Evolutionary conservation across 805 yeast genomes (phyloP).

Genomic region (Hanseniaspora meyeri): DNA sequence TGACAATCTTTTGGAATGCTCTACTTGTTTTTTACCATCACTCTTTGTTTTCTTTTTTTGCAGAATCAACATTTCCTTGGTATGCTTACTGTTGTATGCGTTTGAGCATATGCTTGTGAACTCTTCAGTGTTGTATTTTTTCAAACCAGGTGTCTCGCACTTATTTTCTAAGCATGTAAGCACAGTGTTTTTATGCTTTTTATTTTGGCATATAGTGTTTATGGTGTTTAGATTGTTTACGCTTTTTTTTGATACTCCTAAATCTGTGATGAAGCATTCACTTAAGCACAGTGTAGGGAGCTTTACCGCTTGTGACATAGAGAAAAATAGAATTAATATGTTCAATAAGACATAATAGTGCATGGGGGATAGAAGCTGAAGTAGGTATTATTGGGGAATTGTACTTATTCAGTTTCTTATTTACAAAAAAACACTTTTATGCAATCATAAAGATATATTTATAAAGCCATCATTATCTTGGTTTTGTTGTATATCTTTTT

Average conservation of each 20-base stretch:
- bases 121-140: not conserved
- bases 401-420: too few species aligned
- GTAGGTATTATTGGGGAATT: too few species aligned
- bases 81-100: not conserved
- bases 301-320: not conserved
- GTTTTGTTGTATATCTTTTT: not conserved
- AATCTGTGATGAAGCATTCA: not conserved
- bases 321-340: not conserved
- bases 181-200: not conserved
- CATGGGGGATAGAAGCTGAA: too few species aligned
- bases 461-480: too few species aligned
- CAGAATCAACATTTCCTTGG: not conserved
- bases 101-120: not conserved
- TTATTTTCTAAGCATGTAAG: not conserved
- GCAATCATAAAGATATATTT: too few species aligned
- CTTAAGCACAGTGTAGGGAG: constrained; percentile 6
- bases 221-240: not conserved
- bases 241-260: not conserved
- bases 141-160: constrained; percentile 11
- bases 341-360: not conserved
- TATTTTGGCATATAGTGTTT: not conserved
- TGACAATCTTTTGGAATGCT: not conserved
- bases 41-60: not conserved
- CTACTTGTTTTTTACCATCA: not conserved
- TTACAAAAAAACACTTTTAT: too few species aligned